Evolutionary conservation across 1,139 yeast genomes (phyloP).

Genomic region (Zygosaccharomyces sapae): DNA sequence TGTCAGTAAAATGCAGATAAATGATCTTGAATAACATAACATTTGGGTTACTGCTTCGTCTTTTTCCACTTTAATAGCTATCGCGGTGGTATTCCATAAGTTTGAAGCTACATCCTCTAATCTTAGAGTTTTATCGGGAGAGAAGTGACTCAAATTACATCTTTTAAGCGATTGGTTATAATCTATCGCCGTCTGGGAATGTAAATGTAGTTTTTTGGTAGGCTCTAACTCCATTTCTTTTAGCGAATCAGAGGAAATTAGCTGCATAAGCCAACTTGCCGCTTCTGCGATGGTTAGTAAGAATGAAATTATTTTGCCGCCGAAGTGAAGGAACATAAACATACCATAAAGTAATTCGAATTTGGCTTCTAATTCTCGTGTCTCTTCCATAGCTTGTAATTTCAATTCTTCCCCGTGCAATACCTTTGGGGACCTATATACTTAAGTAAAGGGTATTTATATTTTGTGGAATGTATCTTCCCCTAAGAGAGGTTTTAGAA

Average conservation of each 20-base stretch:
- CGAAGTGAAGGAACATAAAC: slow-evolving; percentile 5
- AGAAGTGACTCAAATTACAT: slow-evolving; percentile 12
- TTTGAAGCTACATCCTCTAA: slow-evolving; percentile 26
- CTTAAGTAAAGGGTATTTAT: too few species aligned
- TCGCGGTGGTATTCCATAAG: slow-evolving; percentile 27
- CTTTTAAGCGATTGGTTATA: slow-evolving; percentile 24
- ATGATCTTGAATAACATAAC: slow-evolving; percentile 20
- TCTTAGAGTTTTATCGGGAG: slow-evolving; percentile 17
- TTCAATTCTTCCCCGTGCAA: too few species aligned
- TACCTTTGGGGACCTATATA: too few species aligned
- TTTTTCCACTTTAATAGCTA: slow-evolving; percentile 18
- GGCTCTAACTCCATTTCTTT: too few species aligned
- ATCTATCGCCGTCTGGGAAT: slow-evolving; percentile 25
- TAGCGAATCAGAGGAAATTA: slow-evolving; percentile 9
- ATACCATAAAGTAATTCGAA: slow-evolving; percentile 22
- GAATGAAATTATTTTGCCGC: slow-evolving; percentile 3
- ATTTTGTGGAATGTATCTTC: too few species aligned
- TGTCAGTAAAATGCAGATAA: slow-evolving; percentile 23
- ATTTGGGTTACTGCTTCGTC: slow-evolving; percentile 2
- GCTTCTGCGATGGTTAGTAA: slow-evolving; percentile 14
- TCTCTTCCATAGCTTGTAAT: slow-evolving; percentile 10
- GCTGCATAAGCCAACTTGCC: slow-evolving; percentile 24
- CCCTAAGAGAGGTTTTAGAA: too few species aligned
- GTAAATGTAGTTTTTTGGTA: too few species aligned
- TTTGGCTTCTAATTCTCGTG: slow-evolving; percentile 17